phyloP scores from a whole-genome alignment of 805 yeast species.

The Lipomyces mesembrius region DNA sequence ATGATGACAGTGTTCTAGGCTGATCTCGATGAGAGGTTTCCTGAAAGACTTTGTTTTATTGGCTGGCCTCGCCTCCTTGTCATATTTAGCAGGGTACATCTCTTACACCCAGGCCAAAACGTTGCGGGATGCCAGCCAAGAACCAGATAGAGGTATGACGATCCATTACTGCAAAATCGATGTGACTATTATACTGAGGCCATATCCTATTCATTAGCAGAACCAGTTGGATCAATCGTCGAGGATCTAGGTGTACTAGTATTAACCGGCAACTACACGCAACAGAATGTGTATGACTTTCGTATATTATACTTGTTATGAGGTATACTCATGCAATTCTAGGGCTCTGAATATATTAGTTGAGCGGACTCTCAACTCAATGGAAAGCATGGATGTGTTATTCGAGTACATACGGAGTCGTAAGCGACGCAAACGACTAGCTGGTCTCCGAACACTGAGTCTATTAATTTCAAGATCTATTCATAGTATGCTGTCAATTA shows the following conservation, averaged over 20 bases:
- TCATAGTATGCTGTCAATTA: neutral
- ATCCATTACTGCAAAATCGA: neutral
- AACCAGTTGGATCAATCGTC: neutral
- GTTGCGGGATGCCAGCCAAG: neutral
- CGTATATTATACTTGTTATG: neutral
- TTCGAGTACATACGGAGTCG: neutral
- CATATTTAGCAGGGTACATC: conserved; percentile 1
- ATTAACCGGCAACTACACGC: neutral
- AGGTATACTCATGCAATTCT: neutral
- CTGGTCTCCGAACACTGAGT: conserved; percentile 7
- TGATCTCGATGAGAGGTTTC: neutral
- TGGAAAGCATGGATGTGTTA: neutral
- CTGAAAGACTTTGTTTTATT: neutral
- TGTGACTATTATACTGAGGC: neutral
- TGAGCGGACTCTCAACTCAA: conserved; percentile 7
- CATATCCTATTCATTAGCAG: neutral
- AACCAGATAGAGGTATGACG: neutral
- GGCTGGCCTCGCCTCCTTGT: conserved; percentile 1
- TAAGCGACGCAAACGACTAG: conserved; percentile 6
- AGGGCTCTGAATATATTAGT: conserved; percentile 1
- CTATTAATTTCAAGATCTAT: conserved; percentile 9
- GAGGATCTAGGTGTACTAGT: neutral
- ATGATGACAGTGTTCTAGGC: neutral
- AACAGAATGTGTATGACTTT: neutral
- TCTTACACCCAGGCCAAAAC: neutral